Conservation (phyloP, 202 grass and related monocot species). For the Schoenoplectus triqueter region DNA sequence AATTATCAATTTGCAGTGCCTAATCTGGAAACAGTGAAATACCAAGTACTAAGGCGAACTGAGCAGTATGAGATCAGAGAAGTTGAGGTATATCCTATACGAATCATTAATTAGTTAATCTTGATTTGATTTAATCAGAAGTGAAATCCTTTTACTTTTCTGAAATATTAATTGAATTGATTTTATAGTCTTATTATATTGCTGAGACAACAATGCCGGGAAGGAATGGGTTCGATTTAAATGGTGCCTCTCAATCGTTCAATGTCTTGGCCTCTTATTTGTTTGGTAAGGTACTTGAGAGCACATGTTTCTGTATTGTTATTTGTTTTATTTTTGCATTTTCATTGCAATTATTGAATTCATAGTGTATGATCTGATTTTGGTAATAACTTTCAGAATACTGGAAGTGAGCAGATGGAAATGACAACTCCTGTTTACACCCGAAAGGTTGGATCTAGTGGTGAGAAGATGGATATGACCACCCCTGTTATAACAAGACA, state of each 20-base stretch:
- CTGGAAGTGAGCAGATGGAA: slow-evolving; percentile 69
- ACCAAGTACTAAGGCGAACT: slow-evolving; percentile 62
- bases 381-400: slow-evolving; percentile 61
- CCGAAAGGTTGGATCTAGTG: slow-evolving; percentile 44
- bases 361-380: slow-evolving; percentile 4
- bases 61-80: slow-evolving; percentile 84
- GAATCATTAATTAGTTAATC: not conserved
- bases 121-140: not conserved
- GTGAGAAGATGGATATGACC: slow-evolving; percentile 94
- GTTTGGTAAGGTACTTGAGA: slow-evolving; percentile 89
- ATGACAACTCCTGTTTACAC: slow-evolving; percentile 95
- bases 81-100: slow-evolving; percentile 68
- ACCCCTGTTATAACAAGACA: slow-evolving; percentile 88
- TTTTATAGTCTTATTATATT: slow-evolving; percentile 70
- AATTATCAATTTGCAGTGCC: slow-evolving; percentile 53
- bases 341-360: not conserved
- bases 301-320: slow-evolving; percentile 7
- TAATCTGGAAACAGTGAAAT: slow-evolving; percentile 82
- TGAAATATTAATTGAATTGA: slow-evolving; percentile 1
- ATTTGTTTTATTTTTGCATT: not conserved
- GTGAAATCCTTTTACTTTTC: not conserved
- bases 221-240: slow-evolving; percentile 81
- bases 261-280: slow-evolving; percentile 79
- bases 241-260: slow-evolving; percentile 76
- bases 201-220: slow-evolving; percentile 85